Base-by-base conservation (phyloP, 2,329 filamentous ascomycete genomes). In the Boeremia lycopersici region DNA sequence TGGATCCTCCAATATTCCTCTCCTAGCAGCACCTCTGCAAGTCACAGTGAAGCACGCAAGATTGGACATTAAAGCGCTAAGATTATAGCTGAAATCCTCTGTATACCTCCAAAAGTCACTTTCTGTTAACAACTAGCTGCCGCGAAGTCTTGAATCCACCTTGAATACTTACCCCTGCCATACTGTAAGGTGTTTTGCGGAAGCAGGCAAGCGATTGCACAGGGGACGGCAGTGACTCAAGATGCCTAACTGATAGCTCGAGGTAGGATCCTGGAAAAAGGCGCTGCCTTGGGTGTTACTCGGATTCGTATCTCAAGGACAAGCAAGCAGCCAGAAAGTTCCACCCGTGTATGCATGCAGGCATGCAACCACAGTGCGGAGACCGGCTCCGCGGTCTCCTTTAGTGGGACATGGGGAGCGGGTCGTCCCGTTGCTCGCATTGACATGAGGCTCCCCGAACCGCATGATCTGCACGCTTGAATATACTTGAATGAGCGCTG, bases 401-500 rank as follows among this genome's bases (percentile, higher is more conserved):
- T 23, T 45, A 33, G 52, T 46, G 41, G 45, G 31, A 29, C 36
- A 42, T 41, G 25, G 42, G 43, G 42, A 30, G 35, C 42, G 52
- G 52, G 46, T 46, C 52, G 52, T 42, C 46, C 52, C 46, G 52
- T 36, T 13, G n/a, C 41, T 55, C 35, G 46, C 41, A 46, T 36
- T 31, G 46, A 33, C 35, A 50, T 13, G n/a, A 30, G 15, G 19
- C 25, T 46, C 29, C 10, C 15, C 35, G 34, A 30, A 41, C 15
- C 41, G 36, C 29, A 46, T n/a, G 52, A 55, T 50, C 52, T 55
- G 36, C 46, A 31, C 46, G 35, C 25, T 46, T 38, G 26, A 23
- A 13, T 26, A 36, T 50, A 25, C 46, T 26, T 35, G 8, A 42
- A 12, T 23, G n/a, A 31, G 36, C 35, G 30, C 46, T 8, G 26